Evolutionary conservation across 495 filamentous ascomycete species (phyloP).

Genomic region (Neurospora sp.): DNA sequence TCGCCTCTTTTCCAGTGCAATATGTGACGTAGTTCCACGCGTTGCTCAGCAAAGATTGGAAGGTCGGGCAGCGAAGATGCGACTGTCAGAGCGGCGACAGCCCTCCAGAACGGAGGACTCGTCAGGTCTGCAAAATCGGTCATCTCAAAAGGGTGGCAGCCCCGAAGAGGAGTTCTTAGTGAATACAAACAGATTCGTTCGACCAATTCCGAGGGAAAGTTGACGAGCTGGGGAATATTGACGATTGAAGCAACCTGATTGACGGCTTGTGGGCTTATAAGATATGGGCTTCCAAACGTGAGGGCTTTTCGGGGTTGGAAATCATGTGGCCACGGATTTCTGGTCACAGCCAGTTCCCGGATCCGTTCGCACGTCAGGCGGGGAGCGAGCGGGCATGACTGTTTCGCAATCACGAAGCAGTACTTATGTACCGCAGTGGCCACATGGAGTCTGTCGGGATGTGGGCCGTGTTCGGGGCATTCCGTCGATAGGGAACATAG

Average conservation of each 20-base stretch:
- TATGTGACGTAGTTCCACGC: not conserved
- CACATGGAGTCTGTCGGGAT: not conserved
- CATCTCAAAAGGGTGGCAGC: too few relatives aligned
- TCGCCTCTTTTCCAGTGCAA: not conserved
- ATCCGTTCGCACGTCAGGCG: not conserved
- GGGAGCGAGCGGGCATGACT: not conserved
- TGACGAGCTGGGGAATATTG: not conserved
- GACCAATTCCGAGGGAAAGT: not conserved
- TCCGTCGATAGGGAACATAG: not conserved
- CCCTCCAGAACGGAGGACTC: not conserved
- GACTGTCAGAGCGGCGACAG: not conserved
- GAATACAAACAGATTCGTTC: not conserved
- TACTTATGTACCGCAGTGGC: not conserved
- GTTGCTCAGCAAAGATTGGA: not conserved
- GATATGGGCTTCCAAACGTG: not conserved
- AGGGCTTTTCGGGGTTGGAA: not conserved
- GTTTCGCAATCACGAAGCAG: not conserved
- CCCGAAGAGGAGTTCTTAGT: not conserved
- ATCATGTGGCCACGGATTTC: not conserved
- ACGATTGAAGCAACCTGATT: not conserved
- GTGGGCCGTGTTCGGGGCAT: not conserved
- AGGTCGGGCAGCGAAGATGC: not conserved
- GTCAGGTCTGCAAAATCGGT: too few relatives aligned
- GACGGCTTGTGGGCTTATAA: not conserved
- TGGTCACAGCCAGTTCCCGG: not conserved